Percentiles rank a stretch among this genome's conserved stretches.
These are phyloP conservation scores for Epichloe gansuensis DNA, from an alignment of 2,329 filamentous ascomycete genomes.

Conservation along the genomic window DNA sequence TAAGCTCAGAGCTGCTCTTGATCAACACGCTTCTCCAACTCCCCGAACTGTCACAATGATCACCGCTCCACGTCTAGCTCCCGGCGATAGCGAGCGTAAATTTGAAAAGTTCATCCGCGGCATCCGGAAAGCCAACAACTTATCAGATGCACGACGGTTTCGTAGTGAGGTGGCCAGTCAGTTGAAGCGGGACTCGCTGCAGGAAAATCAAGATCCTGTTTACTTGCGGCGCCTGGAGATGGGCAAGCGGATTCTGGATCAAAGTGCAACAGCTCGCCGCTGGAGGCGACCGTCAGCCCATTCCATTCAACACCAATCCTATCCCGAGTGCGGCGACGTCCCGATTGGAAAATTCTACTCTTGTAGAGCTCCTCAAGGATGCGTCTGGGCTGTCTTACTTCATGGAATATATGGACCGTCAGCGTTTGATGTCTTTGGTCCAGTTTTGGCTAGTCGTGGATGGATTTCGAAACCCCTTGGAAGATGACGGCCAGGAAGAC, in stretches of 20 bases:
- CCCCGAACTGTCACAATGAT: conserved; percentile 52
- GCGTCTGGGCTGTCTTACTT: conserved; percentile 90
- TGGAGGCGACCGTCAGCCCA: conserved; percentile 38
- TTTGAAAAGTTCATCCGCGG: conserved; percentile 91
- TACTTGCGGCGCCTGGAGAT: conserved; percentile 87
- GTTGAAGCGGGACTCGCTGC: conserved; percentile 68
- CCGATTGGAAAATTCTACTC: conserved; percentile 58
- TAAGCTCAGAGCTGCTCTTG: conserved; percentile 79
- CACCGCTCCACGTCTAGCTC: conserved; percentile 65
- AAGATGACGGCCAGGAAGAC: conserved; percentile 58
- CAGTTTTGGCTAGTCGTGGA: conserved; percentile 99
- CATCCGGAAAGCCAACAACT: conserved; percentile 76
- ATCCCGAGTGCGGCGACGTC: conserved; percentile 32
- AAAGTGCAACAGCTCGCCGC: conserved; percentile 70
- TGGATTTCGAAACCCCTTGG: conserved; percentile 85
- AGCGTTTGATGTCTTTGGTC: conserved; percentile 73
- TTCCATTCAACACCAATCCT: conserved; percentile 14
- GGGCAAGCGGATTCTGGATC: conserved; percentile 79
- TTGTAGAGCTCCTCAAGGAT: conserved; percentile 80
- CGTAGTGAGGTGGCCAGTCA: conserved; percentile 88
- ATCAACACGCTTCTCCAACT: conserved; percentile 82
- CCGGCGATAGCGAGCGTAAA: conserved; percentile 76
- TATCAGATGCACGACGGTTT: conserved; percentile 87
- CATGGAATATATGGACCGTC: conserved; percentile 99
- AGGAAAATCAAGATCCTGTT: conserved; percentile 69